Base-by-base conservation (phyloP, 177 flowering plant species). In the Telopea speciosissima region DNA sequence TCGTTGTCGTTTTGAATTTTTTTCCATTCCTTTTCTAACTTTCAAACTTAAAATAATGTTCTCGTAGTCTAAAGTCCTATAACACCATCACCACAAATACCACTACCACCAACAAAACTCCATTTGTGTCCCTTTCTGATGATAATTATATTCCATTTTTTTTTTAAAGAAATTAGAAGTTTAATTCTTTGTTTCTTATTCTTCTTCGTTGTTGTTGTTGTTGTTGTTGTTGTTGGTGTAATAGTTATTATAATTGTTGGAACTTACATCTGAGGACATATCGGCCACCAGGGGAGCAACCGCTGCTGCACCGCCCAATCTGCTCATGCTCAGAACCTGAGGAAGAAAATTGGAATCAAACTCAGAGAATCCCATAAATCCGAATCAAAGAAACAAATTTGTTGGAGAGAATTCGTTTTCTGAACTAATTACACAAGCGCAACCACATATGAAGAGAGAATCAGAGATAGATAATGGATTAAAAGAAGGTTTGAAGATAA, bases 281-380 rank as follows among this genome's bases (percentile, higher is more conserved):
- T 86, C 93, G 72, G 97, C 87, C 62, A 88, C 89, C 11, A 86
- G 86, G 21, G 98, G 98, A 66, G 89, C 90, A 28, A 91, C 97
- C 68, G 97, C 92, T 24, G 90, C 89, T 26, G 98, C 98, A 82
- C 93, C 98, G n/a, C 99, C 97, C 71, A 96, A 79, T 78, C 99
- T 86, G 83, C 99, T 96, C 97, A 93, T 90, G 85, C 99, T 96
- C 71, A 96, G 86, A 40, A 95, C 99, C 99, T 95, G 84, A 28
- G 23, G 36, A 31, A 44, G 23, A 66, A 11, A 61, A 56, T 23
- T 60, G 25, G 56, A 62, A 4, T 13, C 44, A 42, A 21, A 14
- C n/a, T 22, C 49, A 68, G 25, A 25, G 56, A 71, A 52, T 4
- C 4, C 60, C 54, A 62, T 62, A 61, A 62, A 45, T 13, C 60